Percentiles rank a stretch among this genome's conserved stretches.
phyloP scores from a whole-genome alignment of 2,329 filamentous ascomycete species.

The Monosporascus sp. region DNA sequence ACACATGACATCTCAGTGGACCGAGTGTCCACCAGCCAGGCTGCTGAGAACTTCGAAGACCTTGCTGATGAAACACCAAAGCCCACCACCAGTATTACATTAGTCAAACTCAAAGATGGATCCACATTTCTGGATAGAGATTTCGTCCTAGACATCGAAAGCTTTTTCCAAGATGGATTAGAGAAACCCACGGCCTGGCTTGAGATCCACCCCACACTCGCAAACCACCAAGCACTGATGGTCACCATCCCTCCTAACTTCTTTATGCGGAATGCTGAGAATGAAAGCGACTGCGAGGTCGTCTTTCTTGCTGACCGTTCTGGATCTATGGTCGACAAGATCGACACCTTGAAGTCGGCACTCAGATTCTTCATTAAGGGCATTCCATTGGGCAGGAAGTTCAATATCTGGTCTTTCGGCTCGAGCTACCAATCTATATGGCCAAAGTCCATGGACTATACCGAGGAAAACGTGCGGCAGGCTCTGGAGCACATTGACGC shows the following conservation, averaged over 20 bases:
- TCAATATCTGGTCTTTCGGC: slow-evolving; percentile 52
- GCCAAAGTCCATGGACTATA: slow-evolving; percentile 9
- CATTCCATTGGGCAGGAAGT: slow-evolving; percentile 29
- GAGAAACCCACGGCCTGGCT: slow-evolving; percentile 16
- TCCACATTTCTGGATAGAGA: slow-evolving; percentile 15
- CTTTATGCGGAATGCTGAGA: slow-evolving; percentile 2
- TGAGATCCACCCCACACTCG: slow-evolving; percentile 17
- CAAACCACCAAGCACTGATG: slow-evolving; percentile 20
- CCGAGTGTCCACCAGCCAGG: slow-evolving; percentile 1
- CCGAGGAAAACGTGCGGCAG: no score
- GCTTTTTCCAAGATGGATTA: not conserved
- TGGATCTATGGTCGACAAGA: slow-evolving; percentile 39
- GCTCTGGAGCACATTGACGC: no score
- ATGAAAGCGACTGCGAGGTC: slow-evolving; percentile 6
- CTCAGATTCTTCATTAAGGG: slow-evolving; percentile 54
- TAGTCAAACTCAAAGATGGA: slow-evolving; percentile 6
- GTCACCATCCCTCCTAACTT: slow-evolving; percentile 16
- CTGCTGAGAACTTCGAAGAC: slow-evolving; percentile 8
- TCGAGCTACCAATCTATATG: slow-evolving; percentile 10
- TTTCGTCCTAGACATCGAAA: slow-evolving; percentile 21
- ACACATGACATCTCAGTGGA: slow-evolving; percentile 15
- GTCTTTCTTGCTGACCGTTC: slow-evolving; percentile 23
- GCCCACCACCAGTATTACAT: not conserved
- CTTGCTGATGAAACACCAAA: not conserved
- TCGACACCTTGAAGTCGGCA: slow-evolving; percentile 40